Evolutionary conservation across 768 basidiomycete species (phyloP).

Genomic region (Boletus speciosus): DNA sequence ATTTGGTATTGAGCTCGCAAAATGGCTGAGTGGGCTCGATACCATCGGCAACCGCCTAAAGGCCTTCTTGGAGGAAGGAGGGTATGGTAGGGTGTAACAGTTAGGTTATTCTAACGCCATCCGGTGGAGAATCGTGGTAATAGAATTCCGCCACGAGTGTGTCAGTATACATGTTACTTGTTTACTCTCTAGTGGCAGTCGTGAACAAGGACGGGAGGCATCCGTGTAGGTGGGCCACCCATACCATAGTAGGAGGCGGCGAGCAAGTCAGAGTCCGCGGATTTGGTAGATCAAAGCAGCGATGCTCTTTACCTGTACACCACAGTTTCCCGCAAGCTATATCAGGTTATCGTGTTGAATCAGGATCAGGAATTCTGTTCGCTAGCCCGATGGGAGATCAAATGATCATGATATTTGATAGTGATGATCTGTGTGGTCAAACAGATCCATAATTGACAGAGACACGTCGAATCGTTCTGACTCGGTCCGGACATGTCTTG

Average conservation of each 20-base stretch:
- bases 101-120: constrained; percentile 1
- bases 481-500: constrained; percentile 1
- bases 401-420: constrained; percentile 10
- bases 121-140: constrained; percentile 22
- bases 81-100: constrained; percentile 52
- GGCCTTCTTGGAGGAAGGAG: constrained; percentile 54
- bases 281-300: constrained; percentile 4
- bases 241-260: constrained; percentile 14
- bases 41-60: constrained; percentile 48
- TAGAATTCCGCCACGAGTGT: constrained; percentile 16
- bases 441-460: neutral
- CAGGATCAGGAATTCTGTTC: neutral
- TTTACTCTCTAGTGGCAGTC: neutral
- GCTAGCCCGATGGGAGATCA: constrained; percentile 3
- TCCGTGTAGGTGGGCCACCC: neutral
- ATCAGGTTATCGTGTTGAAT: neutral
- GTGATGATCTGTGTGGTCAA: constrained; percentile 1
- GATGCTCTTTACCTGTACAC: constrained; percentile 3
- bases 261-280: constrained; percentile 18
- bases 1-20: constrained; percentile 52
- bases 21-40: constrained; percentile 65
- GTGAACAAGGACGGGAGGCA: neutral
- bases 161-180: neutral
- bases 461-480: neutral
- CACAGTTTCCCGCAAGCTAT: neutral